Base-by-base conservation (phyloP, 2,329 filamentous ascomycete species). In the Stachybotrys chartarum region DNA sequence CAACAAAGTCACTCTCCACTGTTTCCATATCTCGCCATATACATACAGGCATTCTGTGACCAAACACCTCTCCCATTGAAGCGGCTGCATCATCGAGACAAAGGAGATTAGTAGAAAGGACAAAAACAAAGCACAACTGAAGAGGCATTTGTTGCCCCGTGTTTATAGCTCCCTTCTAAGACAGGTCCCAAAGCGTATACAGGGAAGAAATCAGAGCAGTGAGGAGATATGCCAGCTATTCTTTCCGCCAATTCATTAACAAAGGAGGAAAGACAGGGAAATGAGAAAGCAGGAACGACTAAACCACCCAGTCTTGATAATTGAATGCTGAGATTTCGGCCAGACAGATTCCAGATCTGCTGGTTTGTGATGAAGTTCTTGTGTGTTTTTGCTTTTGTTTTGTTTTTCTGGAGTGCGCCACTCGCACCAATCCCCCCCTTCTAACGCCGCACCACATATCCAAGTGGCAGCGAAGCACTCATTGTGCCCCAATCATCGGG, bases 311-410 rank as follows among this genome's bases (percentile, higher is more conserved):
- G 57, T 58, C 53, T 57, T 56, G 51, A 17, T 47, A 24, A 4
- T 12, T 47, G 2, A n/a, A 24, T 47, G 45, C 45, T 47, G 16
- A 47, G 17, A 47, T 10, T 47, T 51, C 50, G 53, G 58, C 61
- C 63, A 65, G 63, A 59, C 54, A 63, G 64, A 66, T 65, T 52
- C 64, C 64, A 55, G 64, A 63, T 66, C 64, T 59, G 61, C 63
- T 64, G 57, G 58, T 60, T 57, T 17, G 6, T 47, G 17, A n/a
- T 47, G 45, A 47, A n/a, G 45, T 47, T 14, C 16, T 8, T 10
- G 16, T n/a, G 10, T n/a, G 4, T 24, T 24, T 24, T 24, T 24
- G 24, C 24, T 3, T 24, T 24, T 24, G 24, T 24, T 24, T 24
- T 24, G 24, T 24, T 24, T 24, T 24, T 24, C 24, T 24, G 24